Base-by-base conservation (phyloP, 1,139 yeast genomes). In the Eremothecium coryli region DNA sequence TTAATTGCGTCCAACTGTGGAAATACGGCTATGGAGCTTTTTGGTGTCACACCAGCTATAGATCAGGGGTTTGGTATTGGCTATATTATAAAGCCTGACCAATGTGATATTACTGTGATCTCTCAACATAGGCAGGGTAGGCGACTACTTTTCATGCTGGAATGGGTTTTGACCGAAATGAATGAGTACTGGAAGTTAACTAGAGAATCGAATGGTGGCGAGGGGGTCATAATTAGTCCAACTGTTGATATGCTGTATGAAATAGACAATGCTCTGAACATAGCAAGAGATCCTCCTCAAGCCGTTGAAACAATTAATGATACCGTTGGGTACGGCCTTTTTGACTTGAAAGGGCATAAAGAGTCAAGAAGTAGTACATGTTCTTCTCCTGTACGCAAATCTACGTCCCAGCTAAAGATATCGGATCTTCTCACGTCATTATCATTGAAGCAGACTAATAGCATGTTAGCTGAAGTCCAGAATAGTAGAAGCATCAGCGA, bases 11-110 rank as follows among this genome's bases (percentile, higher is more conserved):
- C 68, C 4, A 81, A 81, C 52, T 81, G 93, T 61, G 93, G 93
- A 13, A 81, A 79, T 49, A 81, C 85, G 9, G 85, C 90, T 0
- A 66, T 81, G 43, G 70, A 71, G 31, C 61, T 76, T 12, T 81
- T 81, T 62, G 90, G 90, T 5, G 71, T 81, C 18, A 78, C 88
- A 0, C 93, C 90, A 1, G 82, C 85, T 0, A 65, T 70, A 16
- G 75, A 81, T 33, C 76, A 76, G 44, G 93, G 93, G 0, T 80
- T 76, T 54, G 90, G 88, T 10, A 67, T 80, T 29, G 90, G 88
- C 0, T 81, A 81, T 49, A 77, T 79, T 29, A 70, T 80, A 37
- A 82, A 80, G 52, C 70, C 69, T 39, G 85, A 78, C 45, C 68
- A 68, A 14, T 67, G 81, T 17, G 75, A 84, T n/a, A 62, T 79